Percentiles rank a stretch among this genome's conserved stretches.
Evolutionary conservation across 257 asterid genomes (phyloP).

Genomic region (Coffea canephora): DNA sequence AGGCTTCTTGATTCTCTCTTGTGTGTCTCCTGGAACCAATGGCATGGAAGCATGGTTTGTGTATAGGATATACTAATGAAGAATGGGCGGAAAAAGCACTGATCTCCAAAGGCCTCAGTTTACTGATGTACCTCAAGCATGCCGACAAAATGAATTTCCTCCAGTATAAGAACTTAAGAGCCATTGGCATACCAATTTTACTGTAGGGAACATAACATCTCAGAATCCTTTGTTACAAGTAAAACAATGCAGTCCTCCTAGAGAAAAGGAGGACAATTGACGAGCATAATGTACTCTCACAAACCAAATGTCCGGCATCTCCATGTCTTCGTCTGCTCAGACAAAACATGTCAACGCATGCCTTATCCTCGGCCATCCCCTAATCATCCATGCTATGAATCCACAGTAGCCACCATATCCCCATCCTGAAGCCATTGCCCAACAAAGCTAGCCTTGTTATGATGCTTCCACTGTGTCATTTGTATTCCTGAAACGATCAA

Average conservation of each 20-base stretch:
- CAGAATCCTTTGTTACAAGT: too few species aligned
- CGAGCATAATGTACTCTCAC: not conserved
- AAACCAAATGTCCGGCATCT: not conserved
- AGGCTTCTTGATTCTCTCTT: too few species aligned
- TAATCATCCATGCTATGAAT: not conserved
- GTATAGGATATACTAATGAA: not conserved
- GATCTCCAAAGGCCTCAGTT: not conserved
- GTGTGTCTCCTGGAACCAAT: too few species aligned
- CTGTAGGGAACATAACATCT: not conserved
- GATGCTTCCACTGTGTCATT: slow-evolving; percentile 14
- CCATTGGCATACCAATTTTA: not conserved
- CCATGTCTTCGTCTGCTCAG: too few species aligned
- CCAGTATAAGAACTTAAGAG: not conserved
- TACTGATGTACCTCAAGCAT: not conserved
- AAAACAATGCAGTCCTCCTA: not conserved
- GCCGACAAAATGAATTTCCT: not conserved
- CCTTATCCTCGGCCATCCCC: not conserved
- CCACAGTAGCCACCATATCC: not conserved
- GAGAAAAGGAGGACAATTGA: not conserved
- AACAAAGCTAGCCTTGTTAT: not conserved
- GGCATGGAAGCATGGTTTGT: too few species aligned
- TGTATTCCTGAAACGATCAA: slow-evolving; percentile 3
- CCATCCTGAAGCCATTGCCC: not conserved
- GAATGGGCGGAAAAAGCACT: not conserved
- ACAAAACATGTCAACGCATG: not conserved